Evolutionary conservation across 306 rosid genomes (phyloP), one percentile per base, ranked within the genome.

Genomic region (Lathyrus oleraceus): DNA sequence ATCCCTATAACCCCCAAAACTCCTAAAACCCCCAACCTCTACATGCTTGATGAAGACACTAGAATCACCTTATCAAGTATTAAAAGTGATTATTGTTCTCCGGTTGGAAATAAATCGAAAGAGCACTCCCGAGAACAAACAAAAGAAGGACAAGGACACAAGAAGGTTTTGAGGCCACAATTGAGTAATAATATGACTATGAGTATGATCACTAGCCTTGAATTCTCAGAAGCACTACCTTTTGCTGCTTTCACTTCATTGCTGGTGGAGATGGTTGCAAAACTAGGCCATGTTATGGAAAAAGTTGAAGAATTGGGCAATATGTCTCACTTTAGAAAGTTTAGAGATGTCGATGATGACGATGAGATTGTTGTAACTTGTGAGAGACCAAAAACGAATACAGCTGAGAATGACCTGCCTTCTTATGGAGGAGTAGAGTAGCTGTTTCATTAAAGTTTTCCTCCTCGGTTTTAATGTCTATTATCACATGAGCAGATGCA

Each of bases 181-280:
- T 32, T 83, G 68, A 92, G 92, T 71, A 87, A 77, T 65, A 75
- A 52, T 12, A 88, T 23, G 80, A 80, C 74, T 89, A 87, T 84
- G 71, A 87, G 78, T 67, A 89, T 81, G 1, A 83, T 81, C 72
- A 83, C 84, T 12, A 72, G 91, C 87, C 82, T 92, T 6, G 91
- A 87, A 23, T 89, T 92, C 86, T 89, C 96, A 36, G 96, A 92
- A 59, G 95, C 92, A 59, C 81, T 89, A 47, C 98, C 98, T 0
- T 82, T 92, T 75, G 95, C 96, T 23, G 95, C 96, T 32, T 92
- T 92, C 73, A 86, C 96, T 47, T 86, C 96, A 8, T 63, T 87
- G 77, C 81, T 92, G 2, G 83, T 89, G 42, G 98, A 92, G 85
- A 80, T 82, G 44, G 98, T 87, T 48, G 98, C 98, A 20, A 89